These are phyloP conservation scores for Vinca minor DNA, from an alignment of 257 asterid species.

Conservation along the genomic window DNA sequence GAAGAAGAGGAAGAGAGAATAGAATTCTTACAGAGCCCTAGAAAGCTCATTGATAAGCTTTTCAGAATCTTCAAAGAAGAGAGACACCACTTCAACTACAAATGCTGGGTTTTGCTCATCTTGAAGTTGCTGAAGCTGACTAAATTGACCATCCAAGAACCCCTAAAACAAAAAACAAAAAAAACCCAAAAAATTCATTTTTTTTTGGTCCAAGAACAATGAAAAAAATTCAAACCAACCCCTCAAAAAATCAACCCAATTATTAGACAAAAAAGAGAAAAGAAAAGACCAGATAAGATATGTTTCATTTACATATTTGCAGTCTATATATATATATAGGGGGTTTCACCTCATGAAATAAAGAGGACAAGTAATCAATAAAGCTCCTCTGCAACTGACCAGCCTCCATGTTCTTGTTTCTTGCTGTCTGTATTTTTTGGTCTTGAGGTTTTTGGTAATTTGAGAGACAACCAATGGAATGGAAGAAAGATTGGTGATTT, in stretches of 20 bases:
- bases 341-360: slow-evolving; percentile 51
- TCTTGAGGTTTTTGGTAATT: slow-evolving; percentile 4
- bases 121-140: slow-evolving; percentile 71
- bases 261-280: not conserved
- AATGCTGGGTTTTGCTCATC: slow-evolving; percentile 85
- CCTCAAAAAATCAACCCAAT: not conserved
- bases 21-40: slow-evolving; percentile 43
- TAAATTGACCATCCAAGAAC: slow-evolving; percentile 69
- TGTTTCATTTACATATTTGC: not conserved
- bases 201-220: too few species aligned
- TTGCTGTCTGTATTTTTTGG: slow-evolving; percentile 9
- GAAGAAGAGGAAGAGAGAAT: slow-evolving; percentile 16
- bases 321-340: too few species aligned
- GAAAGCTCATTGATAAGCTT: slow-evolving; percentile 68
- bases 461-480: too few species aligned
- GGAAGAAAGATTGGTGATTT: too few species aligned
- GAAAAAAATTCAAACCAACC: slow-evolving; percentile 1
- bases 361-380: slow-evolving; percentile 39
- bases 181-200: not conserved
- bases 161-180: slow-evolving; percentile 29
- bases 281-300: not conserved
- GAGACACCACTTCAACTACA: slow-evolving; percentile 70
- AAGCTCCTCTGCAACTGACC: slow-evolving; percentile 60
- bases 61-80: slow-evolving; percentile 77
- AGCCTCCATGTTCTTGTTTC: slow-evolving; percentile 40